Percentiles rank a stretch among this genome's conserved stretches.
phyloP scores from a whole-genome alignment of 2,329 filamentous ascomycete genomes.

The Cladophialophora immunda region DNA sequence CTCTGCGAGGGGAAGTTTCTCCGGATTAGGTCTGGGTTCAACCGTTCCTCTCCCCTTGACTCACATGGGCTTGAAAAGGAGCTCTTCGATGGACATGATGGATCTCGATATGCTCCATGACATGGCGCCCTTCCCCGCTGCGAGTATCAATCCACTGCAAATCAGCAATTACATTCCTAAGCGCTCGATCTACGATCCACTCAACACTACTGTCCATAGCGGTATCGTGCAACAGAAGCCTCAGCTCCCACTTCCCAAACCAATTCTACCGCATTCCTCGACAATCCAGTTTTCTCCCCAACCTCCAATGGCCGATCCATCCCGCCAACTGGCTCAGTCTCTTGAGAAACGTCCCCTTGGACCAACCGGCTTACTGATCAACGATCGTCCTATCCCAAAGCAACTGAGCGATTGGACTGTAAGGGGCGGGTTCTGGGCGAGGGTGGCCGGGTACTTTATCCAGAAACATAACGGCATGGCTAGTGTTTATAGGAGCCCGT shows the following conservation, averaged over 20 bases:
- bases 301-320: slow-evolving; percentile 37
- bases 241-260: neutral
- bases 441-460: slow-evolving; percentile 38
- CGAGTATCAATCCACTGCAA: slow-evolving; percentile 16
- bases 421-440: slow-evolving; percentile 40
- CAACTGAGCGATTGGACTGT: slow-evolving; percentile 37
- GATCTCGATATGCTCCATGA: slow-evolving; percentile 32
- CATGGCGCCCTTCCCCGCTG: slow-evolving; percentile 35
- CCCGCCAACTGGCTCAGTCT: slow-evolving; percentile 27
- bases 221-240: slow-evolving; percentile 23
- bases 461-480: slow-evolving; percentile 36
- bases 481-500: slow-evolving; percentile 39
- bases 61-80: slow-evolving; percentile 31
- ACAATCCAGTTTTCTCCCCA: slow-evolving; percentile 6
- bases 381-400: slow-evolving; percentile 36
- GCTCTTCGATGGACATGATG: slow-evolving; percentile 37
- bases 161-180: slow-evolving; percentile 31
- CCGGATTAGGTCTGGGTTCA: slow-evolving; percentile 25
- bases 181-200: slow-evolving; percentile 36
- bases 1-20: slow-evolving; percentile 37
- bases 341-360: slow-evolving; percentile 37
- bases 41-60: slow-evolving; percentile 20
- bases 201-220: slow-evolving; percentile 18
- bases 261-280: slow-evolving; percentile 6
- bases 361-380: slow-evolving; percentile 34